Conservation (phyloP, 495 filamentous ascomycete species). For the Penicillium cinerascens region DNA sequence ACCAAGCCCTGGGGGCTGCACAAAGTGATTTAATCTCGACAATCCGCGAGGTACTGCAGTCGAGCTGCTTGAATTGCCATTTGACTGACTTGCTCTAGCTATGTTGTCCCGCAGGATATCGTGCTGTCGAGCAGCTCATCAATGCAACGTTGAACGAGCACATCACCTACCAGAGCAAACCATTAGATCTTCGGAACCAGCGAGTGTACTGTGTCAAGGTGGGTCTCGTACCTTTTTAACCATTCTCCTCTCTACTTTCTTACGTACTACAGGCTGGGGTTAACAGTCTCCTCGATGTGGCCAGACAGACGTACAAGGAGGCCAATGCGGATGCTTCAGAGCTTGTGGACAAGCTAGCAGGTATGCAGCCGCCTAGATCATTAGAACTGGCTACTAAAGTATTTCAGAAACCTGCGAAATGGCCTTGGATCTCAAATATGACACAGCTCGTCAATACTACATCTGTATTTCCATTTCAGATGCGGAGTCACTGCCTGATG, state of each 20-base stretch:
- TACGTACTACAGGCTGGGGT: conserved; percentile 62
- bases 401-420: conserved; percentile 56
- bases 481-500: conserved; percentile 60
- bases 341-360: conserved; percentile 61
- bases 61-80: background rate
- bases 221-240: background rate
- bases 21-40: conserved; percentile 61
- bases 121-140: conserved; percentile 61
- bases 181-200: conserved; percentile 87
- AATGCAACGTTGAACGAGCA: conserved; percentile 74
- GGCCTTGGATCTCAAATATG: conserved; percentile 65
- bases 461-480: conserved; percentile 65
- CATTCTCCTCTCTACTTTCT: background rate
- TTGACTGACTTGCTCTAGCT: conserved; percentile 36
- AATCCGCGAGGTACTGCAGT: conserved; percentile 53
- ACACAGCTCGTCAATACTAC: conserved; percentile 74
- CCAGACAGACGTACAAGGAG: conserved; percentile 82
- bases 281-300: conserved; percentile 83
- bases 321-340: conserved; percentile 71
- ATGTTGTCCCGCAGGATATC: conserved; percentile 60
- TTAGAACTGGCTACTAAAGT: conserved; percentile 18
- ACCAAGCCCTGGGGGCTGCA: conserved; percentile 62
- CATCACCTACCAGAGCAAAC: conserved; percentile 70
- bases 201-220: conserved; percentile 90
- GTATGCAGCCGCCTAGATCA: conserved; percentile 28